A percentile compares a stretch with the other conserved stretches of the same genome.
Evolutionary conservation across 352 stramenopile species (phyloP).

Genomic region (Phytophthora agathidicida): DNA sequence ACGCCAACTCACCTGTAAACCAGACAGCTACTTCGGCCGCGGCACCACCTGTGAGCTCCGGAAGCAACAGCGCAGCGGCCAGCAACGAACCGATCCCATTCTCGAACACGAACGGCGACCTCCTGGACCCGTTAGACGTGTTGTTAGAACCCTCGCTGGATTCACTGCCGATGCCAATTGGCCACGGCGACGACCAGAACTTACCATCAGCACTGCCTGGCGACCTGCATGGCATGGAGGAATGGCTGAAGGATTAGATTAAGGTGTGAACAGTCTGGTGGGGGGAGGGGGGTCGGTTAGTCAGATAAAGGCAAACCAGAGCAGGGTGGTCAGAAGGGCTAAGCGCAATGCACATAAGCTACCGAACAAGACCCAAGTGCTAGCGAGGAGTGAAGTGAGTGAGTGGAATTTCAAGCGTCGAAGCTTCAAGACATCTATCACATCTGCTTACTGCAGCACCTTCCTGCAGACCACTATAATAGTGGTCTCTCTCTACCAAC

Average conservation of each 20-base stretch:
- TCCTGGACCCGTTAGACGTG: conserved; percentile 57
- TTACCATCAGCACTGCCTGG: conserved; percentile 61
- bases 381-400: conserved; percentile 25
- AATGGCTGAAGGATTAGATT: conserved; percentile 80
- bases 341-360: conserved; percentile 18
- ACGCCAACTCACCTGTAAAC: conserved; percentile 22
- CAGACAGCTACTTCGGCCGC: conserved; percentile 15
- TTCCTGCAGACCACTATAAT: background rate
- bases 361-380: conserved; percentile 21
- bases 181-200: conserved; percentile 48
- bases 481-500: conserved; percentile 52
- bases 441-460: background rate
- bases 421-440: conserved; percentile 5
- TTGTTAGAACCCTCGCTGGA: conserved; percentile 63
- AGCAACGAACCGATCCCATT: conserved; percentile 54
- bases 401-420: conserved; percentile 23
- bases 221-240: conserved; percentile 81
- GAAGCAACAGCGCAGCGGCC: conserved; percentile 5
- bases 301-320: conserved; percentile 15
- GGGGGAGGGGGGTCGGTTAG: conserved; percentile 16
- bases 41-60: conserved; percentile 4
- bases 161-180: conserved; percentile 72
- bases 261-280: conserved; percentile 17
- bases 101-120: conserved; percentile 33
- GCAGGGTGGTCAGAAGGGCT: background rate